phyloP scores from a whole-genome alignment of 495 filamentous ascomycete genomes.

The Pseudomonodictys pantanalensis region DNA sequence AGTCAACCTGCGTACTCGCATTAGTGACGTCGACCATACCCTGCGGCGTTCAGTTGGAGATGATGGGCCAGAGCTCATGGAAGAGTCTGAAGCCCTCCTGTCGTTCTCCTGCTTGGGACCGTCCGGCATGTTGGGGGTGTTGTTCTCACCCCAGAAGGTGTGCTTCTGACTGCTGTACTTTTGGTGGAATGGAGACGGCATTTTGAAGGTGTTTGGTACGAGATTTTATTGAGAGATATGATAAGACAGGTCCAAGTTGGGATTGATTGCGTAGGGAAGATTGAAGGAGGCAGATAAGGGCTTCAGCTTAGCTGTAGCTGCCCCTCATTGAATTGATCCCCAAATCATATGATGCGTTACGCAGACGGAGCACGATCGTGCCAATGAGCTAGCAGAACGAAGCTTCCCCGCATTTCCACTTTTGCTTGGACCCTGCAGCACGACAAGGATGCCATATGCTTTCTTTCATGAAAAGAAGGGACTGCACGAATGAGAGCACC shows the following conservation, averaged over 20 bases:
- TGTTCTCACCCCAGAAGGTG: conserved; percentile 17
- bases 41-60: conserved; percentile 21
- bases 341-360: conserved; percentile 20
- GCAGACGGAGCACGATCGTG: conserved; percentile 16
- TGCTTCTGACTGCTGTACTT: conserved; percentile 33
- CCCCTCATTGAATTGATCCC: conserved; percentile 1
- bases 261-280: background rate
- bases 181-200: conserved; percentile 35
- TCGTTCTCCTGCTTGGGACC: conserved; percentile 13
- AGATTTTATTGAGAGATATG: background rate
- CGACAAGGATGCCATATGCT: conserved; percentile 5
- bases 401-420: conserved; percentile 25
- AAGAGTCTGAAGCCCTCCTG: conserved; percentile 21
- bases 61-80: conserved; percentile 1
- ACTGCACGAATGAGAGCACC: conserved; percentile 7
- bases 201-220: conserved; percentile 1
- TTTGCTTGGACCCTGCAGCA: conserved; percentile 16
- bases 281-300: conserved; percentile 1
- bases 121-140: conserved; percentile 16
- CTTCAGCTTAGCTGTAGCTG: conserved; percentile 17
- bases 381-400: conserved; percentile 19
- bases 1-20: background rate
- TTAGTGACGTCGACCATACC: background rate
- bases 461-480: background rate
- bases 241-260: background rate